These are phyloP conservation scores for Yarrowia sp. DNA, from an alignment of 805 yeast genomes.

Conservation along the genomic window DNA sequence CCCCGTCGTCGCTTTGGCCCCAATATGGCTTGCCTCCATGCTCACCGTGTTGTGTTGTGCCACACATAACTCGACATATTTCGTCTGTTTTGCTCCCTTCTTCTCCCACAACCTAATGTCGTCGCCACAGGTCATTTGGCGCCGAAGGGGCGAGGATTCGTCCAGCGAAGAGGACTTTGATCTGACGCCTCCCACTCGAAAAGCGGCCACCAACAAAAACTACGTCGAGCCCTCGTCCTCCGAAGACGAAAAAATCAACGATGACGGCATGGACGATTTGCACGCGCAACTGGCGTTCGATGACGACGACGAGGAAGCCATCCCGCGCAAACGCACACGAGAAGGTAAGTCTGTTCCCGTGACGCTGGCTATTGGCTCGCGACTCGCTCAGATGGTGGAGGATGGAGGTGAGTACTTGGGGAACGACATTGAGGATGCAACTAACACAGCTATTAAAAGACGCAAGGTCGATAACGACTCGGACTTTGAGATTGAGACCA, in stretches of 20 bases:
- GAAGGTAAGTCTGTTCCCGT: slow-evolving; percentile 28
- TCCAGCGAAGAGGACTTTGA: slow-evolving; percentile 18
- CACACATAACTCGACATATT: too few relatives aligned
- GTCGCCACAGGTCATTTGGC: slow-evolving; percentile 8
- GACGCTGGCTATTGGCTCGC: slow-evolving; percentile 30
- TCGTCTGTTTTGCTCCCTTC: too few relatives aligned
- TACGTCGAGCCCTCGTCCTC: slow-evolving; percentile 13
- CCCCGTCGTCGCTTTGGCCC: too few relatives aligned
- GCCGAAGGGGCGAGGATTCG: slow-evolving; percentile 23
- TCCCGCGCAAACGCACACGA: slow-evolving; percentile 3
- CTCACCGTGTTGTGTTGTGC: too few relatives aligned
- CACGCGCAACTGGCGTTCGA: slow-evolving; percentile 19
- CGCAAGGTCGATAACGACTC: slow-evolving; percentile 21
- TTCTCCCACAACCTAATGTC: not conserved
- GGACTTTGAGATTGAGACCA: slow-evolving; percentile 1
- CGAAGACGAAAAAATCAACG: not conserved
- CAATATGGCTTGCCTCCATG: too few relatives aligned
- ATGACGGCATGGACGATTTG: not conserved
- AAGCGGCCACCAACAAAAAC: slow-evolving; percentile 16
- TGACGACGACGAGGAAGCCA: slow-evolving; percentile 5
- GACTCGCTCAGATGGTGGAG: slow-evolving; percentile 27
- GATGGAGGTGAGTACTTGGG: not conserved
- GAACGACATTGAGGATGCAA: too few relatives aligned
- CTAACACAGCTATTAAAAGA: slow-evolving; percentile 13
- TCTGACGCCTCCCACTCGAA: slow-evolving; percentile 11